Evolutionary conservation across 352 stramenopile species (phyloP), one percentile per base, ranked within the genome.

Genomic region (Hyaloperonospora brassicae): DNA sequence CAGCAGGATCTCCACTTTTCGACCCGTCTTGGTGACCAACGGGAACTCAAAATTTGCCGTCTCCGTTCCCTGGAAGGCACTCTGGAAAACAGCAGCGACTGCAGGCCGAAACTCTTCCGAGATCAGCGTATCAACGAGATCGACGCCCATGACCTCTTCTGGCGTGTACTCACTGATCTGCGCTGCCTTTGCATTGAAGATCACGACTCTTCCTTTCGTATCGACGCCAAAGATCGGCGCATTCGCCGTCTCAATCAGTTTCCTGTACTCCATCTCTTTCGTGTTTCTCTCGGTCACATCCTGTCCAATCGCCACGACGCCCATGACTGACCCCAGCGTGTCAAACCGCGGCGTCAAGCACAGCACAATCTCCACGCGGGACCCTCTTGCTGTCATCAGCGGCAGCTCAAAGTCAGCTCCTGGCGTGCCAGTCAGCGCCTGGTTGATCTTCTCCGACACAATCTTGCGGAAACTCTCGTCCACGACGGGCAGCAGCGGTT

Each of bases 101-200:
- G 82, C 65, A 2, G 66, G 64, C n/a, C 78, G 71, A 56, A 86
- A 81, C 42, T 87, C 71, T 44, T 83, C 70, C 0, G 74, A 66
- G 51, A 97, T 90, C 50, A 97, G 73, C 13, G 73, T 74, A 6
- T 83, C 69, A 23, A 96, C 79, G 5, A 97, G 59, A 9, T 87
- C 64, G 17, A 73, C 63, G 22, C 84, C 89, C 67, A 96, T 86
- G 8, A 93, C 86, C 63, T 98, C 89, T 5, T 84, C 70, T 9
- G 84, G 82, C 38, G 66, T 72, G 58, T 92, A 97, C 49, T 95
- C 89, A 35, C 83, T 96, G 43, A 91, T 80, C 52, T 87, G 83
- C 23, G 77, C 72, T 0, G 85, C 89, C 63, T 95, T 96, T 39
- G 95, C 84, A 64, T 97, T 98, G 67, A 95, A 97, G 12, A 91